Evolutionary conservation across 176 grass and related monocot genomes (phyloP), one percentile per base, ranked within the genome.

Genomic region (maize (Zea mays)): DNA sequence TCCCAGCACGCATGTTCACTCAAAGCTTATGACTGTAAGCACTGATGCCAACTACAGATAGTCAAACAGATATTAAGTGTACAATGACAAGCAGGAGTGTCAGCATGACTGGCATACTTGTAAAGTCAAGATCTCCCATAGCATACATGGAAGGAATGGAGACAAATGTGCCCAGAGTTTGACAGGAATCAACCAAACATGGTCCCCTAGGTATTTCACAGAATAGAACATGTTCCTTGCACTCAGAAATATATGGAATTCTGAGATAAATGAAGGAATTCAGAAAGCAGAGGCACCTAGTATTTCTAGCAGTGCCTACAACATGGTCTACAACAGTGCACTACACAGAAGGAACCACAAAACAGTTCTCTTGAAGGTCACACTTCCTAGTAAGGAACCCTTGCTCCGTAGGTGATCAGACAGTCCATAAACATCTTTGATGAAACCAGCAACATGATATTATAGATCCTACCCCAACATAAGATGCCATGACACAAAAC

Each of bases 301-400:
- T 65, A 55, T 52, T 60, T 79, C 20, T 42, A 72, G 16, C 19
- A 42, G 55, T 40, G 11, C 54, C 37, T 61, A 43, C 8, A 60
- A 11, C 20, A 83, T 45, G 54, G 36, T 27, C 52, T 74, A n/a
- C n/a, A n/a, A n/a, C n/a, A n/a, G n/a, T n/a, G 9, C 63, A 80
- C 17, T 80, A 48, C 65, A 83, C 39, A 65, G 71, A 77, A 58
- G 82, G 42, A 72, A 58, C 73, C 59, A 40, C 60, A 77, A 78
- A 82, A 50, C n/a, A 73, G 50, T 10, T 34, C 8, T 66, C 13
- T 65, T 50, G 17, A 51, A 65, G 33, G 59, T 72, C 49, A 41
- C 7, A 84, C 41, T 70, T 57, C 40, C 0, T 42, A 82, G 52
- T 56, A 87, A 67, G 62, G 40, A 87, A 79, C 15, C 21, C 15